Base-by-base conservation (phyloP, 1,284 basidiomycete genomes). In the Bondarzewia mesenterica region DNA sequence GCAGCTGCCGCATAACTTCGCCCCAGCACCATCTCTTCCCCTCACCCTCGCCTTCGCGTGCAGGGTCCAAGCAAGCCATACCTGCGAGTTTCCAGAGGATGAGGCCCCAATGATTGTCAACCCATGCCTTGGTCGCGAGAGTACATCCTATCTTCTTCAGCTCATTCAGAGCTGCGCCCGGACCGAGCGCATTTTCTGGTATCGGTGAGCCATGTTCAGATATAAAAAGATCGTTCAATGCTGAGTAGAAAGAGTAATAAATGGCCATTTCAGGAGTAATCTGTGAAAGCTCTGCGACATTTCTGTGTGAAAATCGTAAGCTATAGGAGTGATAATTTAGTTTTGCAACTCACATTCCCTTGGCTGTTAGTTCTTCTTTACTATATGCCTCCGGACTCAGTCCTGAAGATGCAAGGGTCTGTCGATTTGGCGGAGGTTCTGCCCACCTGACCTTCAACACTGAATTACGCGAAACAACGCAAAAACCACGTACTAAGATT, bases 71-170 rank as follows among this genome's bases (percentile, higher is more conserved):
- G 35, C 76, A 73, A 1, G 83, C 82, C 72, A 91, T 80, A 3
- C 88, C 86, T 1, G 93, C 89, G 8, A 97, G 67, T 65, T 99
- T 99, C 96, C 96, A 99, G 5, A 99, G 72, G 38, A 99, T 82
- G 39, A 94, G 66, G 4, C 69, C 62, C 89, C 92, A 99, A 58
- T 97, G 93, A 59, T 97, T 96, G 35, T 87, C 75, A 1, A 96
- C 83, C 95, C 95, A 99, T 25, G 72, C 62, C 52, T 80, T 71
- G 3, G 79, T 83, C 2, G 75, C 84, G n/a, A 85, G 70, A 2
- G 61, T 64, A 52, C 83, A 87, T 0, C 79, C 85, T 5, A 61
- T 66, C 22, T 63, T 60, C 4, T 69, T 64, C 8, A 90, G 64
- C 51, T 78, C 69, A 26, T 71, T 61, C 10, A 82, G 64, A 1